Conservation (phyloP, 2,329 filamentous ascomycete genomes). For the Sporothrix variecibatus region DNA sequence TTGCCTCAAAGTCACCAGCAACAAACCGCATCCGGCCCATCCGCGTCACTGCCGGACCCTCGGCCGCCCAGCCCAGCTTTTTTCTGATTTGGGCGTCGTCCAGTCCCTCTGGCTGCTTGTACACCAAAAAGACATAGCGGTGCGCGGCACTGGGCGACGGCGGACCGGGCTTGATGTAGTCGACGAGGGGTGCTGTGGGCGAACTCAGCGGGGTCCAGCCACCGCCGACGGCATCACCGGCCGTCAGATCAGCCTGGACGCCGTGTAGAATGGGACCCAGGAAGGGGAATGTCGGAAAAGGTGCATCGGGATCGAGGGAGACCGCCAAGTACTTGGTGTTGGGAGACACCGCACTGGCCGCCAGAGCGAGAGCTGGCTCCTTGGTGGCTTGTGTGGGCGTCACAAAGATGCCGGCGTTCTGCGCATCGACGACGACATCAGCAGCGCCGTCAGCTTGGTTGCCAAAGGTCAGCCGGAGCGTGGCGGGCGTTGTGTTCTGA, state of each 20-base stretch:
- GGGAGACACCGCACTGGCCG: neutral
- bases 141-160: slow-evolving; percentile 28
- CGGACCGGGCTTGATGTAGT: slow-evolving; percentile 26
- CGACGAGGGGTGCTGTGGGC: neutral
- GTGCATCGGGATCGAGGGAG: slow-evolving; percentile 51
- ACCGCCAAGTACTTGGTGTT: slow-evolving; percentile 43
- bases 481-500: neutral
- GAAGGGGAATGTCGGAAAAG: slow-evolving; percentile 44
- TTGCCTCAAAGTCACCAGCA: slow-evolving; percentile 43
- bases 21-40: slow-evolving; percentile 46
- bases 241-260: slow-evolving; percentile 45
- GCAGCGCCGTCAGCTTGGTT: neutral
- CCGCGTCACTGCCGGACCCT: slow-evolving; percentile 36
- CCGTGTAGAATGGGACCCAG: slow-evolving; percentile 52
- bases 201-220: slow-evolving; percentile 25
- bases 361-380: neutral
- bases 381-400: slow-evolving; percentile 10
- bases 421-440: neutral
- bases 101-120: slow-evolving; percentile 29
- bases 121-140: slow-evolving; percentile 31
- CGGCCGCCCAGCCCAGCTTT: slow-evolving; percentile 38
- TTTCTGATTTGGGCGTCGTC: slow-evolving; percentile 32
- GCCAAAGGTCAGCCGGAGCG: slow-evolving; percentile 20
- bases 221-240: neutral
- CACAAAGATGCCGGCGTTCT: neutral